phyloP scores from a whole-genome alignment of 305 asterid genomes.

The Ilex paraguariensis region DNA sequence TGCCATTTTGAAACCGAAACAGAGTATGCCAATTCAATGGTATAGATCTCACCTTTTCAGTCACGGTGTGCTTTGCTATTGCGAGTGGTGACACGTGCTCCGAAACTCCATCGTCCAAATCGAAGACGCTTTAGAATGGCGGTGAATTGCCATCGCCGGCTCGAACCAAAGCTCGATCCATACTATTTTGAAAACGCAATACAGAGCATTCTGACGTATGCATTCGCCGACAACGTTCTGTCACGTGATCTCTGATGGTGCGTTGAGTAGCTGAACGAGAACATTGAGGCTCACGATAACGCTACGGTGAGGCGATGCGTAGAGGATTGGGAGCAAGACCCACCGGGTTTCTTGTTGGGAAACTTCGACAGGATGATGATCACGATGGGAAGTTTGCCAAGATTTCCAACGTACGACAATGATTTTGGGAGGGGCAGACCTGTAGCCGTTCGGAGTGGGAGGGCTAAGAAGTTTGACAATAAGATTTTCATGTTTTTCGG shows the following conservation, averaged over 20 bases:
- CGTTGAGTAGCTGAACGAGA: neutral
- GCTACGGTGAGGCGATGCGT: conserved; percentile 3
- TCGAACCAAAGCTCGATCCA: conserved; percentile 4
- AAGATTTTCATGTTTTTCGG: neutral
- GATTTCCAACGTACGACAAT: neutral
- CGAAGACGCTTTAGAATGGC: conserved; percentile 19
- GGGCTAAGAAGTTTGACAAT: neutral
- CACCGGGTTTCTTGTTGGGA: conserved; percentile 2
- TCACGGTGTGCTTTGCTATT: neutral
- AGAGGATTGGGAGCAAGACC: conserved; percentile 1
- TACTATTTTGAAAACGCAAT: conserved; percentile 3
- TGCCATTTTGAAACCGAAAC: too few relatives aligned
- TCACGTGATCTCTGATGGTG: neutral
- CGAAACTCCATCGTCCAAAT: neutral
- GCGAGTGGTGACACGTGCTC: conserved; percentile 3
- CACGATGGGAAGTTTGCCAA: conserved; percentile 11
- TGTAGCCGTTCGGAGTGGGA: conserved; percentile 3
- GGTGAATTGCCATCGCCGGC: conserved; percentile 26
- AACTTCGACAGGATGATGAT: conserved; percentile 9
- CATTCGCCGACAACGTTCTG: neutral
- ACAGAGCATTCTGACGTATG: conserved; percentile 5
- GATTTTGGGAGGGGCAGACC: conserved; percentile 11
- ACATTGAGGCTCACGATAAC: conserved; percentile 1
- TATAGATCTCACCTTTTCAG: conserved; percentile 8
- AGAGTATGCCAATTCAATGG: too few relatives aligned